Base-by-base conservation (phyloP, 1,139 yeast genomes). In the Candida buenavistaensis region DNA sequence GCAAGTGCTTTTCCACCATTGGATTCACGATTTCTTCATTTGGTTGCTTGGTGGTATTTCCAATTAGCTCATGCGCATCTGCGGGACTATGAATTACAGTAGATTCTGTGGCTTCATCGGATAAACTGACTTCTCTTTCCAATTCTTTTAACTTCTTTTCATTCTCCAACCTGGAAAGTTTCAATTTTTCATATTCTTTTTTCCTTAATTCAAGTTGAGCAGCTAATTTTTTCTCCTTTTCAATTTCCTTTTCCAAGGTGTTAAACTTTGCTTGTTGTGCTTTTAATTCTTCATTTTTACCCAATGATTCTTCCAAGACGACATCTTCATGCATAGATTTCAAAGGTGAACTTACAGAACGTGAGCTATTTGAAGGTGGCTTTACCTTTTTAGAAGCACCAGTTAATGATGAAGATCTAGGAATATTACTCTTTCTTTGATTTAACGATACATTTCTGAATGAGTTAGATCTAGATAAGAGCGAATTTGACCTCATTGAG, bases 121-220 rank as follows among this genome's bases (percentile, higher is more conserved):
- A 11, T 11, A 11, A 26, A 16, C 15, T 23, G n/a, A 25, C 28
- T 21, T 36, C 42, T 9, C 32, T 9, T 30, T 44, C 44, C 32
- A 50, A 37, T 24, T 49, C 43, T 8, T 31, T 37, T 15, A 57
- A 46, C 30, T 45, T 39, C 28, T 43, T 38, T 38, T 59, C 64
- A 23, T 51, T 50, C 17, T 47, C 48, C 24, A 53, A 39, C 36
- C 44, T 39, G 13, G 20, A 10, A 23, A 30, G 30, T 14, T 53
- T 58, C 40, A 63, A 52, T 21, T 51, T 45, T 40, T 64, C 66
- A 41, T 55, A 64, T 37, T 65, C 65, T 23, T 42, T 36, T n/a
- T 59, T 53, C 41, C 63, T 62, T 16, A 43, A 32, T 37, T 60
- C 66, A 29, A 65, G 50, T 30, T 62, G 57, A 23, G 47, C 47